Conservation (phyloP, 495 filamentous ascomycete species). For the Podospora anserina region DNA sequence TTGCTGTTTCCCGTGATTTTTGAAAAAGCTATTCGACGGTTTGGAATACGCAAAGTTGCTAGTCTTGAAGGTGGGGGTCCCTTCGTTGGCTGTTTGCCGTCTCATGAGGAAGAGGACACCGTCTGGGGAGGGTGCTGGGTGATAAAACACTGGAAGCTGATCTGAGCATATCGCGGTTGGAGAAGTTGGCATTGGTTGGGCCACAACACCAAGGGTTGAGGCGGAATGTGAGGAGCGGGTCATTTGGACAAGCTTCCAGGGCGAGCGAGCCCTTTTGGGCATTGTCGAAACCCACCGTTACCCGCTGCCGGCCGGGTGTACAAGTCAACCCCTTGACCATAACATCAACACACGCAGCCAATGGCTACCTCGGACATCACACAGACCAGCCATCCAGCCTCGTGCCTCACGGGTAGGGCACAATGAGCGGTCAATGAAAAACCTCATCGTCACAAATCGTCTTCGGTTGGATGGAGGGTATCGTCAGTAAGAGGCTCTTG, state of each 20-base stretch:
- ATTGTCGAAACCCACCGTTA: background rate
- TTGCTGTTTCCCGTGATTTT: background rate
- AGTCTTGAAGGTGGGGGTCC: background rate
- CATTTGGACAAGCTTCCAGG: constrained; percentile 9
- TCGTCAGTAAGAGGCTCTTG: background rate
- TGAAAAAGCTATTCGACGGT: background rate
- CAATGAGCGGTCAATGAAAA: background rate
- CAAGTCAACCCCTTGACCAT: constrained; percentile 6
- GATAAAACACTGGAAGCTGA: background rate
- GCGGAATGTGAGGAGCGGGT: constrained; percentile 2
- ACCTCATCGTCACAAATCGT: background rate
- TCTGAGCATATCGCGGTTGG: background rate
- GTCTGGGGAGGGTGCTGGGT: background rate
- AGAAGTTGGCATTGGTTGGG: background rate
- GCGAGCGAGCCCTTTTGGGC: constrained; percentile 5
- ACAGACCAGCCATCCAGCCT: background rate
- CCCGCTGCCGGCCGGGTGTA: background rate
- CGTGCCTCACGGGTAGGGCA: background rate
- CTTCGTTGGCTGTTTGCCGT: background rate
- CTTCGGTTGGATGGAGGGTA: background rate
- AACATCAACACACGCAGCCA: constrained; percentile 5
- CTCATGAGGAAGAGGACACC: background rate
- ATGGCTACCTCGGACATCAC: background rate
- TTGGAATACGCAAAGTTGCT: constrained; percentile 1
- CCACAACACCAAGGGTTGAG: constrained; percentile 12